A percentile compares a stretch with the other conserved stretches of the same genome.
These are phyloP conservation scores for Biscogniauxia marginata DNA, from an alignment of 2,329 filamentous ascomycete genomes.

Conservation along the genomic window DNA sequence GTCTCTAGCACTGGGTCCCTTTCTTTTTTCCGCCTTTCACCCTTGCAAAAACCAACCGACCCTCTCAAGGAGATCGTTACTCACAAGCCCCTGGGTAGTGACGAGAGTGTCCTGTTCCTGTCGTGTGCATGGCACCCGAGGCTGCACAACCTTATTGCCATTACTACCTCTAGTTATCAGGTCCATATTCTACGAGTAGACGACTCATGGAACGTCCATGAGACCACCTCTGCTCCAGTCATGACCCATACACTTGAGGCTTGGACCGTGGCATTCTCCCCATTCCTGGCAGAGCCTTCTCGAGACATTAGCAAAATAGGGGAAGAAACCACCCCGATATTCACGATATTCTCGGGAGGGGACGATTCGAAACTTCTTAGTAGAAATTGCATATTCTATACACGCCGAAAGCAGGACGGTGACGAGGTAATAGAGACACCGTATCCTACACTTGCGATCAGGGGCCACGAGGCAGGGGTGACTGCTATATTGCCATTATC, in stretches of 20 bases:
- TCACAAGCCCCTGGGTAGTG: conserved; percentile 48
- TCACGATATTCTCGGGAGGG: conserved; percentile 65
- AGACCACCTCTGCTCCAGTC: conserved; percentile 36
- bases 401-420: conserved; percentile 10
- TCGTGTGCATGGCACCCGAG: conserved; percentile 72
- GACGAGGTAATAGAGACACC: conserved; percentile 14
- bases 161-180: conserved; percentile 69
- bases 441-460: conserved; percentile 35
- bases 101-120: conserved; percentile 63
- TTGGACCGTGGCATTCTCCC: conserved; percentile 68
- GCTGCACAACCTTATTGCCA: conserved; percentile 54
- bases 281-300: conserved; percentile 18
- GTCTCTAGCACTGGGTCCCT: conserved; percentile 76
- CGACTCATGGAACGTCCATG: conserved; percentile 38
- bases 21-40: conserved; percentile 56
- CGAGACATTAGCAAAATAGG: conserved; percentile 1
- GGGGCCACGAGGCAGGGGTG: conserved; percentile 76
- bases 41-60: conserved; percentile 7
- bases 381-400: conserved; percentile 33
- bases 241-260: conserved; percentile 63
- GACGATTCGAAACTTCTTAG: conserved; percentile 68
- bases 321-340: conserved; percentile 15
- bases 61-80: conserved; percentile 39
- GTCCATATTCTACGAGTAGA: conserved; percentile 56
- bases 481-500: conserved; percentile 78